Base-by-base conservation (phyloP, 2,329 filamentous ascomycete genomes). In the Talaromyces amestolkiae region DNA sequence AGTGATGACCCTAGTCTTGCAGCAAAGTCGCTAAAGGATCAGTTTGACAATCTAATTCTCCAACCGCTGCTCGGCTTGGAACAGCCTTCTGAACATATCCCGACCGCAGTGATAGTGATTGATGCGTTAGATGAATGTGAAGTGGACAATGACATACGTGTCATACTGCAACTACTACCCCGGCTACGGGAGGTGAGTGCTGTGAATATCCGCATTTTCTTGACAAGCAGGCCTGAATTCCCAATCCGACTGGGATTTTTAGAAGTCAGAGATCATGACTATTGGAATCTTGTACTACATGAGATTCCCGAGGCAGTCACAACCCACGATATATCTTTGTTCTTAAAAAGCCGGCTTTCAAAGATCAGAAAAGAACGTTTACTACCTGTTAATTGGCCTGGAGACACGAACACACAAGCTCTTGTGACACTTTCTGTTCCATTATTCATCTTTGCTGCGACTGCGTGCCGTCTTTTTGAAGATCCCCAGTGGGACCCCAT, bases 401-500 rank as follows among this genome's bases (percentile, higher is more conserved):
- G 68, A n/a, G n/a, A n/a, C n/a, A n/a, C n/a, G n/a, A n/a, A n/a
- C n/a, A n/a, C n/a, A n/a, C n/a, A n/a, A n/a, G n/a, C n/a, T n/a
- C n/a, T n/a, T n/a, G n/a, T 2, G 19, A 64, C 41, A 70, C n/a
- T 72, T 56, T 65, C 76, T 15, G 54, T 66, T 53, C 71, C 74
- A 24, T 65, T 77, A 33, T 77, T 78, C 47, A 76, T 71, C 53
- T 76, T 58, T 22, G 71, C 69, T 3, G 67, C 69, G 5, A 76
- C 74, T 3, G 39, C 71, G 19, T 76, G 69, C 68, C 73, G 71
- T 1, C 72, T 71, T 65, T 51, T 76, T 27, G 64, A 60, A 24
- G 69, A 74, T 63, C n/a, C n/a, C n/a, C n/a, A n/a, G n/a, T n/a
- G n/a, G n/a, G n/a, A 10, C n/a, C 17, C 64, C 68, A 24, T 68